A percentile compares a stretch with the other conserved stretches of the same genome.
These are phyloP conservation scores for Paspalum vaginatum DNA, from an alignment of 176 grass and related monocot genomes.

Conservation along the genomic window DNA sequence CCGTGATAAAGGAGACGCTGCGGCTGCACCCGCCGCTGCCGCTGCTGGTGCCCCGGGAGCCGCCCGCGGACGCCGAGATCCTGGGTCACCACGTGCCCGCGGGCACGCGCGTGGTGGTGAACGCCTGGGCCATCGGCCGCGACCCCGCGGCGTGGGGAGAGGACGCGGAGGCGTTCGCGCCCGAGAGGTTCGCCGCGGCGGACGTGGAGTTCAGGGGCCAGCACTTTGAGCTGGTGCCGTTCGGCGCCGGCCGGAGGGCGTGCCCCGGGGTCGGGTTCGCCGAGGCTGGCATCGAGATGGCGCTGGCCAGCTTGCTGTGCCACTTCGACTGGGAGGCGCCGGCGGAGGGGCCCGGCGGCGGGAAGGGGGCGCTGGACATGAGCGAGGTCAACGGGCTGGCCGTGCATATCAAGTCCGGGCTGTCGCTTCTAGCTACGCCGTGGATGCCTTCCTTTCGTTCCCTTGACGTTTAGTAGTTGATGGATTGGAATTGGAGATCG, in stretches of 20 bases:
- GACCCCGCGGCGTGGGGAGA: conserved; percentile 40
- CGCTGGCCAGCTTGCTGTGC: conserved; percentile 38
- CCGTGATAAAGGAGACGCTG: conserved; percentile 29
- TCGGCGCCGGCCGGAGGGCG: conserved; percentile 58
- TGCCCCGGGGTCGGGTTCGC: conserved; percentile 56
- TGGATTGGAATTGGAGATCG: too few relatives aligned
- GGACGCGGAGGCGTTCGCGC: conserved; percentile 37
- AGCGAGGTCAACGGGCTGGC: conserved; percentile 33
- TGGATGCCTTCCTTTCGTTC: not conserved
- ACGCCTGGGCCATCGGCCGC: conserved; percentile 40
- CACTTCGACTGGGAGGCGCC: conserved; percentile 54
- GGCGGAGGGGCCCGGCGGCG: not conserved
- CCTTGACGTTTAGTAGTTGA: too few relatives aligned
- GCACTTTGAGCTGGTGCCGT: conserved; percentile 46
- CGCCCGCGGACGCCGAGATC: conserved; percentile 3
- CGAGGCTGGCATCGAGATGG: conserved; percentile 24
- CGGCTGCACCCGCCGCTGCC: conserved; percentile 39
- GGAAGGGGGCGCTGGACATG: conserved; percentile 19
- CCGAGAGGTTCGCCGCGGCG: conserved; percentile 28
- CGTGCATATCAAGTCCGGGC: conserved; percentile 25
- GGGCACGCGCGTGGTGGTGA: conserved; percentile 35
- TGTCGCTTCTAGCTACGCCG: conserved; percentile 28
- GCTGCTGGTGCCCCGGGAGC: conserved; percentile 30
- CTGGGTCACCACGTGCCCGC: conserved; percentile 33
- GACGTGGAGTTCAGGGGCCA: not conserved